Percentiles rank a stretch among this genome's conserved stretches.
Conservation (phyloP, 1,284 basidiomycete species). For the Trichosporon sp. region DNA sequence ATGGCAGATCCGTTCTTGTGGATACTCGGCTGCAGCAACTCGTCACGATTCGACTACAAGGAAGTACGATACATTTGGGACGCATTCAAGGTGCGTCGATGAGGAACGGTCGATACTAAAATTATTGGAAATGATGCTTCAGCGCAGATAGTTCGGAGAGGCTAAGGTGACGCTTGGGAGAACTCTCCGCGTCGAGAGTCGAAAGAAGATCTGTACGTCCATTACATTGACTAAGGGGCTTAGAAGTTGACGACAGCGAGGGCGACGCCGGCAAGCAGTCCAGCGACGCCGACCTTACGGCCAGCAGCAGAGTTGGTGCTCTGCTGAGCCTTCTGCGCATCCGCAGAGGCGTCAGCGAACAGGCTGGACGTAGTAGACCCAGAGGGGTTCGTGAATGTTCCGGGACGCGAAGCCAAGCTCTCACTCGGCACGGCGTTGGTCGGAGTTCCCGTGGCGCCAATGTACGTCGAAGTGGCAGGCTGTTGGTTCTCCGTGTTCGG, state of each 20-base stretch:
- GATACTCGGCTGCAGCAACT: no score
- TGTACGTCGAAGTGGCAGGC: neutral
- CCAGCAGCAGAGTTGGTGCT: neutral
- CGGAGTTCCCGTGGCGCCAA: neutral
- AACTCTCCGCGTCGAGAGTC: no score
- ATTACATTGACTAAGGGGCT: no score
- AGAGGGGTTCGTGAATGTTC: neutral
- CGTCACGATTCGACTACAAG: neutral
- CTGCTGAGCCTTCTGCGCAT: neutral
- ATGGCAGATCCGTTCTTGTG: no score
- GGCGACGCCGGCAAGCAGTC: neutral
- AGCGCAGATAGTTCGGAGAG: neutral
- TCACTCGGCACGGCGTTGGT: neutral
- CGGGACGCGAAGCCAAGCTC: neutral
- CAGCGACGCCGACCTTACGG: neutral
- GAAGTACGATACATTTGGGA: neutral
- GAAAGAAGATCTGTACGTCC: no score
- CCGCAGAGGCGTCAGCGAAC: neutral
- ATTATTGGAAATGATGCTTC: neutral
- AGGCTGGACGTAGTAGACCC: neutral
- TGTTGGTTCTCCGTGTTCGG: no score
- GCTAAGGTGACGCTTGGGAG: no score
- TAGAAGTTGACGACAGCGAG: neutral
- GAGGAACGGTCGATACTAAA: neutral
- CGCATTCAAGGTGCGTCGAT: neutral